phyloP scores from a whole-genome alignment of 768 basidiomycete species.

The Sistotremastrum suecicum region DNA sequence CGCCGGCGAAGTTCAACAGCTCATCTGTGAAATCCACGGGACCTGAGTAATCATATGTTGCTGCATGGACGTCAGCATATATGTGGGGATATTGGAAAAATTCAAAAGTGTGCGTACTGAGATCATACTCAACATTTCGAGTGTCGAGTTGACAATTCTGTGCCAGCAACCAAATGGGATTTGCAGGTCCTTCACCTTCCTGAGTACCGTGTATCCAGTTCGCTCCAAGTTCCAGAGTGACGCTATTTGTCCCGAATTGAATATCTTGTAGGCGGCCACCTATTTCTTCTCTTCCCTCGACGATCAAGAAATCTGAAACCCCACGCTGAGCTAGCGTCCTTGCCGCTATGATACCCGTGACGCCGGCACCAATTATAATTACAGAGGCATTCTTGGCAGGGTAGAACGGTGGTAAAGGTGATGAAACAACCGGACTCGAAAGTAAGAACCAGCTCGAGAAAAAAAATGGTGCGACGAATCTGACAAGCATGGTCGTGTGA shows the following conservation, averaged over 20 bases:
- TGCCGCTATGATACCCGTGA: constrained; percentile 53
- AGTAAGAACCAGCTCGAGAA: too few species aligned
- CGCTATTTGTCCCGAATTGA: constrained; percentile 25
- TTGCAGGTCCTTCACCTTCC: constrained; percentile 31
- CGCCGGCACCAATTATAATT: constrained; percentile 52
- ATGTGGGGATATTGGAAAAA: constrained; percentile 26
- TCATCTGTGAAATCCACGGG: constrained; percentile 2
- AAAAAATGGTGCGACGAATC: too few species aligned
- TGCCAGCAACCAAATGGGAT: constrained; percentile 47
- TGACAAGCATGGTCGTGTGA: too few species aligned
- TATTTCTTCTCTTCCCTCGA: constrained; percentile 44
- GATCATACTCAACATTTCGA: constrained; percentile 21
- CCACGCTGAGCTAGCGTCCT: constrained; percentile 39
- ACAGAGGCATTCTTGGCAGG: constrained; percentile 13
- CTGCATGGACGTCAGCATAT: constrained; percentile 10
- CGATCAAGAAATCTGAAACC: constrained; percentile 41
- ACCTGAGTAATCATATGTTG: constrained; percentile 4
- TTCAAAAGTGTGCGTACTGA: constrained; percentile 10
- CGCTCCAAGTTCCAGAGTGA: constrained; percentile 36
- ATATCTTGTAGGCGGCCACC: constrained; percentile 46
- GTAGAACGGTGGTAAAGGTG: too few species aligned
- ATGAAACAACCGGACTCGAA: too few species aligned
- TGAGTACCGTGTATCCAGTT: constrained; percentile 32
- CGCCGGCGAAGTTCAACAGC: constrained; percentile 1
- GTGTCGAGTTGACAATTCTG: constrained; percentile 38